Evolutionary conservation across 2,329 filamentous ascomycete genomes (phyloP), one percentile per base, ranked within the genome.

Genomic region (Cryphonectria japonica): DNA sequence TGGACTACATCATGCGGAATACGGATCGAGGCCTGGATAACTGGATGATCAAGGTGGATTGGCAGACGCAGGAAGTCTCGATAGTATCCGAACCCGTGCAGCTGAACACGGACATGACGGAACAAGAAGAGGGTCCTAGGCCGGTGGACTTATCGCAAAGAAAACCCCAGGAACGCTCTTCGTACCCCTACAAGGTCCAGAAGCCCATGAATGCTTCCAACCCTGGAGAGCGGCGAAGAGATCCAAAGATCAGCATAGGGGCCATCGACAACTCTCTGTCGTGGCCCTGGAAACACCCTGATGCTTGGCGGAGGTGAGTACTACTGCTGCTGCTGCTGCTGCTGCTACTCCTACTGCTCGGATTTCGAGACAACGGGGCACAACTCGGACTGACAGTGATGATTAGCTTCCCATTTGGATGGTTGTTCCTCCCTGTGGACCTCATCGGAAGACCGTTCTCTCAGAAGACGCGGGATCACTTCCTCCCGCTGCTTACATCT

Each of bases 1-100:
- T 99, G 75, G 96, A 99, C 82, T 99, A 99, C 79, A 97, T 99
- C 74, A 99, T 99, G 96, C 90, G 96, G 71, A 99, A 99, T 78
- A 99, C 96, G 1, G 96, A 99, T 80, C 89, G 96, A 82, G 96
- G 96, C 1, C 85, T 98, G 70, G 96, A 99, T 80, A 99, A 99
- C 77, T 99, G 96, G 96, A 99, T 99, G 96, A 94, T 99, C 78
- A 96, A 94, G 80, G 93, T 99, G 43, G 95, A 99, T 80, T 93
- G 91, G 86, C 88, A 94, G 76, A 90, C 88, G 2, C 90, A 96
- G 77, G 88, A 92, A 76, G 95, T 96, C 16, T 93, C 92, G 9
- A 93, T 99, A 74, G 91, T 92, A 22, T 94, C 94, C 0, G 94
- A 98, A 72, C 93, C 95, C 14, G 83, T 88, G 61, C 87, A 88